A percentile compares a stretch with the other conserved stretches of the same genome.
These are phyloP conservation scores for Colletotrichum sp. DNA, from an alignment of 2,329 filamentous ascomycete species.

Conservation along the genomic window DNA sequence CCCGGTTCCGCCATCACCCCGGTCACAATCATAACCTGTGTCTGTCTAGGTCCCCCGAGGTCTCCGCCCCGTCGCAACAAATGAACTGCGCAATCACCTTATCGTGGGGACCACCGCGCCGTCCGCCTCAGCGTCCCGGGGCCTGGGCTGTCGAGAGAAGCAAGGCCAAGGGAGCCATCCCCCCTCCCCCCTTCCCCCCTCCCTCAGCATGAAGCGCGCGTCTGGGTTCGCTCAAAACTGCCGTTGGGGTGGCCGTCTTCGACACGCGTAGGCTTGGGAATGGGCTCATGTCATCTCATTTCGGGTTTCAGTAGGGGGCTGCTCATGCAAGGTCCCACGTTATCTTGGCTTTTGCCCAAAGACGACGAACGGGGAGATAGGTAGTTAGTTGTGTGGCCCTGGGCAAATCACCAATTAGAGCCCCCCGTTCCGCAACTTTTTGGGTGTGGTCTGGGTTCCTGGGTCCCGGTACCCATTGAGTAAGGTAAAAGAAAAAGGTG, in stretches of 20 bases:
- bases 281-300: conserved; percentile 21
- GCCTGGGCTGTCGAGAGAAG: neutral
- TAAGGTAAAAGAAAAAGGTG: neutral
- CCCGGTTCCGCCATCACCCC: neutral
- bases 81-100: neutral
- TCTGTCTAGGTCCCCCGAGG: neutral
- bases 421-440: neutral
- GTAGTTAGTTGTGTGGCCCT: neutral
- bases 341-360: neutral
- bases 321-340: neutral
- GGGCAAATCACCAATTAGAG: neutral
- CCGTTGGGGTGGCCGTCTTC: neutral
- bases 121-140: neutral
- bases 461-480: neutral
- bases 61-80: neutral
- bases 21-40: neutral
- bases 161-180: neutral
- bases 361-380: neutral
- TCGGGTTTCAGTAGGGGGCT: conserved; percentile 8
- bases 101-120: neutral
- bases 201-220: conserved; percentile 1
- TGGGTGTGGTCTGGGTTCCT: neutral
- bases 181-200: neutral
- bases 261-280: conserved; percentile 12
- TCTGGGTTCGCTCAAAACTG: neutral